A percentile compares a stretch with the other conserved stretches of the same genome.
These are phyloP conservation scores for Tritrichomonas foetus DNA, from an alignment of 208 protist species.

Conservation along the genomic window DNA sequence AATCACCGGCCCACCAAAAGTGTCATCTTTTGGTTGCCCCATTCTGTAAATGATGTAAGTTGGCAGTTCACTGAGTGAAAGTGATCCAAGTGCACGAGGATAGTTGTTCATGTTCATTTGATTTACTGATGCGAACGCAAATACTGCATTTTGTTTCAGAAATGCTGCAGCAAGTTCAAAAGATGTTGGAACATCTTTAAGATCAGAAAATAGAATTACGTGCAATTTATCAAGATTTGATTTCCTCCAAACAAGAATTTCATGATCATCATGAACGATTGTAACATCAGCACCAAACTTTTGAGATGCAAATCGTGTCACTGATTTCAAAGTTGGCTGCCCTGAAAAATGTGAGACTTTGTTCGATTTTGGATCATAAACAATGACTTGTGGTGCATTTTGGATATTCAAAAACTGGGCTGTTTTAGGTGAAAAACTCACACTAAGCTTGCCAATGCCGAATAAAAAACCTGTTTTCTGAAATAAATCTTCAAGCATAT, in stretches of 20 bases:
- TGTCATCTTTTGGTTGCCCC: neutral
- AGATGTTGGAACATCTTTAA: neutral
- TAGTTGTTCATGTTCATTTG: neutral
- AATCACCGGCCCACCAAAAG: slow-evolving; percentile 12
- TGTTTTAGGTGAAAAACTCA: neutral
- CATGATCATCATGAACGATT: neutral
- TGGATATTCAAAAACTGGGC: neutral
- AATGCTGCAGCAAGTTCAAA: neutral
- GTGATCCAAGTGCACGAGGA: neutral
- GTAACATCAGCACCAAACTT: neutral
- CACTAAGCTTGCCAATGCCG: neutral
- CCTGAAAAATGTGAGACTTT: neutral
- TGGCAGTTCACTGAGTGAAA: neutral
- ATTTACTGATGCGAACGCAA: slow-evolving; percentile 22
- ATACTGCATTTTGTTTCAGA: neutral
- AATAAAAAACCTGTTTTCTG: slow-evolving; percentile 26
- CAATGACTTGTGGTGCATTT: neutral
- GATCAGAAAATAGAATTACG: slow-evolving; percentile 27
- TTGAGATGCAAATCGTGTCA: neutral
- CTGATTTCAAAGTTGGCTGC: neutral
- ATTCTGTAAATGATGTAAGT: slow-evolving; percentile 16
- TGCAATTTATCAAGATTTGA: neutral
- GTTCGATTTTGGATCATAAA: neutral
- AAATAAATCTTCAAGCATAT: neutral
- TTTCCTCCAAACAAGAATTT: neutral